A percentile compares a stretch with the other conserved stretches of the same genome.
Conservation (phyloP, 345 rosid genomes). For the Bretschneidera sinensis region DNA sequence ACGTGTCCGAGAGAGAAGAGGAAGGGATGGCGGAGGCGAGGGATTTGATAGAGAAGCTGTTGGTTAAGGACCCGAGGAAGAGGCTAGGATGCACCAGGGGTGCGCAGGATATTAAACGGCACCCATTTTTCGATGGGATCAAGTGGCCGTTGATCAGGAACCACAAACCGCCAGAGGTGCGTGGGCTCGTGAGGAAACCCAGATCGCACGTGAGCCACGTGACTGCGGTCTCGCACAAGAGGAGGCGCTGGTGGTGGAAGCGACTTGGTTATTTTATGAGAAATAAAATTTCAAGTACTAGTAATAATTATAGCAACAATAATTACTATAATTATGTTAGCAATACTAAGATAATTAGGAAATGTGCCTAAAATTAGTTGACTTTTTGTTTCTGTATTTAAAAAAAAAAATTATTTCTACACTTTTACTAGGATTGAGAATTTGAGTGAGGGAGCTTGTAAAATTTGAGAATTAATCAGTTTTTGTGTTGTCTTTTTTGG, state of each 20-base stretch:
- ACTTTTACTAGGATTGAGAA: background rate
- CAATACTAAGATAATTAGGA: slow-evolving; percentile 9
- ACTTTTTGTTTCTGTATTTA: background rate
- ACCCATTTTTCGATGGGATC: slow-evolving; percentile 65
- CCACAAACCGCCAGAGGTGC: slow-evolving; percentile 66
- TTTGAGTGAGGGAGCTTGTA: slow-evolving; percentile 1
- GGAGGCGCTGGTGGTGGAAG: slow-evolving; percentile 46
- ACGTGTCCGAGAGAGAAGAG: slow-evolving; percentile 33
- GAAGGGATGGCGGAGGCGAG: slow-evolving; percentile 48
- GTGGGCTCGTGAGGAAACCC: slow-evolving; percentile 41
- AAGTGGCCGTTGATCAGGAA: slow-evolving; percentile 80
- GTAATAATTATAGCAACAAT: slow-evolving; percentile 32
- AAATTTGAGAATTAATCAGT: background rate
- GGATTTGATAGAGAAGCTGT: slow-evolving; percentile 65
- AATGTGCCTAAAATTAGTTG: background rate
- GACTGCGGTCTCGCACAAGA: slow-evolving; percentile 23
- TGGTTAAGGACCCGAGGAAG: slow-evolving; percentile 67
- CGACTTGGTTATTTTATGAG: slow-evolving; percentile 32
- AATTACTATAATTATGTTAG: slow-evolving; percentile 35
- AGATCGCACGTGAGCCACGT: slow-evolving; percentile 36
- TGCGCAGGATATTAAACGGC: slow-evolving; percentile 74
- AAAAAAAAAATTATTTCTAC: no score
- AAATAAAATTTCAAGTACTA: slow-evolving; percentile 21
- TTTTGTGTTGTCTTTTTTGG: no score
- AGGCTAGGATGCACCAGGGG: slow-evolving; percentile 79